phyloP scores from a whole-genome alignment of 768 basidiomycete genomes.

The Goffeauzyma gilvescens region DNA sequence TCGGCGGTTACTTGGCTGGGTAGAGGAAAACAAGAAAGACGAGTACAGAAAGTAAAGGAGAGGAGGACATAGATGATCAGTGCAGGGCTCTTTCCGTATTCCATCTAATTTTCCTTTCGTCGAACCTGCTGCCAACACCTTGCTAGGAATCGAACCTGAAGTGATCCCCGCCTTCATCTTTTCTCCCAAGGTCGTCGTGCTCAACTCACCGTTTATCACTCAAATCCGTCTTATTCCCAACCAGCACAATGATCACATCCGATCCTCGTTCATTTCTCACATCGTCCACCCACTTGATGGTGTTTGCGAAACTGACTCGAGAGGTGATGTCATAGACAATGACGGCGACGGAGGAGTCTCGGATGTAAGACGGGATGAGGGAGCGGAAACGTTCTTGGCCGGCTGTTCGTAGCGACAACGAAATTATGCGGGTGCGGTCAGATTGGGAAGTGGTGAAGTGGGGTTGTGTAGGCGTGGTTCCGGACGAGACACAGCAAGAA shows the following conservation, averaged over 20 bases:
- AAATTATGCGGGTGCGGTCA: background rate
- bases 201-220: conserved; percentile 95
- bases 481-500: no score
- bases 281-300: conserved; percentile 98
- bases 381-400: conserved; percentile 92
- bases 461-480: no score
- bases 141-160: no score
- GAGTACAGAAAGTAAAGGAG: background rate
- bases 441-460: background rate
- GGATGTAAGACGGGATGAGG: conserved; percentile 93
- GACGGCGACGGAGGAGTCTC: conserved; percentile 95
- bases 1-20: conserved; percentile 92
- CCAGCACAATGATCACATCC: conserved; percentile 94
- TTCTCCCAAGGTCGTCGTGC: no score
- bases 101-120: no score
- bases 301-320: conserved; percentile 94
- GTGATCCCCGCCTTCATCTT: no score
- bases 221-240: conserved; percentile 96
- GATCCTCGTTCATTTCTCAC: conserved; percentile 90
- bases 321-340: conserved; percentile 97
- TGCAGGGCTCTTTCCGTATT: no score
- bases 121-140: no score
- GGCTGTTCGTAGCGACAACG: no score
- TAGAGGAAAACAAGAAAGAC: no score
- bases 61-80: background rate